Base-by-base conservation (phyloP, 768 basidiomycete species). In the Kwoniella heveanensis region DNA sequence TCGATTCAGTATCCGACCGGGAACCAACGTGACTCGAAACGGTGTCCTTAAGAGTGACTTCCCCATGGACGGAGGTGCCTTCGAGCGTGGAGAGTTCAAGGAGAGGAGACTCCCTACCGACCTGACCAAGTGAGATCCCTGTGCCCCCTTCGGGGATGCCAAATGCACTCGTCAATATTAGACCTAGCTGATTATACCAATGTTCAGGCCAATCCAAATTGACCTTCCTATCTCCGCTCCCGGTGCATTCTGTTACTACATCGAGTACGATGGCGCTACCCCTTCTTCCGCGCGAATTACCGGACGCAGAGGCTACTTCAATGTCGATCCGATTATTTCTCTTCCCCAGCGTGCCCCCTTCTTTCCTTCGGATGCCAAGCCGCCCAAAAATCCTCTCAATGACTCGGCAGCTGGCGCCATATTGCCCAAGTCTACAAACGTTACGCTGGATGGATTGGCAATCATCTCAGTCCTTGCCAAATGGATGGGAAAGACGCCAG, bases 21-120 rank as follows among this genome's bases (percentile, higher is more conserved):
- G 96, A 7, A 93, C 93, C 1, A 88, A 91, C 1, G 91, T 92
- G 10, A 86, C 91, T 8, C 88, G 87, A 73, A 91, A 94, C 72
- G 96, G 93, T 55, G 85, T 92, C 1, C 90, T 99, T 80, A 92
- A 89, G 82, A 95, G 93, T 62, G 97, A 98, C 79, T 97, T 98
- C 73, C 96, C 96, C 1, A 84, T 99, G 6, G 90, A 98, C 70
- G 95, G 94, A 3, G 92, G 92, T 32, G 81, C 79, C 21, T 98
- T 97, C 77, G 85, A 86, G 47, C 85, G 96, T 27, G 86, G 88
- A 65, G 84, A 81, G 53, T 91, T 89, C 77, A 83, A 86, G 1
- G 84, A 92, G 78, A 84, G 90, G 76, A 87, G 71, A 54, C 66
- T 80, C 30, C 74, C 74, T 17, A 64, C 54, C 8, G 79, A 80